Evolutionary conservation across 129 eudicot genomes (phyloP).

Genomic region (Ambrosia trifida): DNA sequence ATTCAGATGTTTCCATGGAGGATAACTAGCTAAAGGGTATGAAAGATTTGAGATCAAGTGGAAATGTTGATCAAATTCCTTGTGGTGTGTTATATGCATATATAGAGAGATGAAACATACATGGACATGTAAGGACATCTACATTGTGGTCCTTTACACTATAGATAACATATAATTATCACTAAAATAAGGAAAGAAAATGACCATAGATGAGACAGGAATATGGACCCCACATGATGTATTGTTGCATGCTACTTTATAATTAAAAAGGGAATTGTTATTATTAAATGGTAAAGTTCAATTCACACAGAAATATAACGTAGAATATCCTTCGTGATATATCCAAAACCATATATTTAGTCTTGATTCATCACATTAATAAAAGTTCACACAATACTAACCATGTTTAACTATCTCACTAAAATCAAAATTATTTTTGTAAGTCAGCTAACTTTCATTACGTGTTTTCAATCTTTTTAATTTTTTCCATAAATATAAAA

Average conservation of each 20-base stretch:
- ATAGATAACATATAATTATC: conserved; percentile 36
- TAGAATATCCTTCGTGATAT: neutral
- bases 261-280: neutral
- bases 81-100: conserved; percentile 33
- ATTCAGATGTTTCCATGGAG: conserved; percentile 57
- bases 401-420: no score
- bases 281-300: neutral
- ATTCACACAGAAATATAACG: neutral
- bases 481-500: no score
- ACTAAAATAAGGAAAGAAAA: conserved; percentile 27
- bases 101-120: conserved; percentile 33
- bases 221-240: conserved; percentile 29
- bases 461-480: no score
- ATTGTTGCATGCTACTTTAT: conserved; percentile 23
- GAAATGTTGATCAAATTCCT: conserved; percentile 27
- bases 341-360: neutral
- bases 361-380: neutral
- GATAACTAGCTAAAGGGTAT: neutral
- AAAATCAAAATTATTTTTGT: no score
- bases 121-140: conserved; percentile 45
- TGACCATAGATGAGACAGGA: conserved; percentile 29
- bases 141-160: conserved; percentile 37
- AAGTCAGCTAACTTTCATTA: no score
- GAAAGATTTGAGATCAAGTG: conserved; percentile 3
- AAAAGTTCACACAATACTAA: no score